Base-by-base conservation (phyloP, 2,329 filamentous ascomycete species). In the Fusarium devonianum region DNA sequence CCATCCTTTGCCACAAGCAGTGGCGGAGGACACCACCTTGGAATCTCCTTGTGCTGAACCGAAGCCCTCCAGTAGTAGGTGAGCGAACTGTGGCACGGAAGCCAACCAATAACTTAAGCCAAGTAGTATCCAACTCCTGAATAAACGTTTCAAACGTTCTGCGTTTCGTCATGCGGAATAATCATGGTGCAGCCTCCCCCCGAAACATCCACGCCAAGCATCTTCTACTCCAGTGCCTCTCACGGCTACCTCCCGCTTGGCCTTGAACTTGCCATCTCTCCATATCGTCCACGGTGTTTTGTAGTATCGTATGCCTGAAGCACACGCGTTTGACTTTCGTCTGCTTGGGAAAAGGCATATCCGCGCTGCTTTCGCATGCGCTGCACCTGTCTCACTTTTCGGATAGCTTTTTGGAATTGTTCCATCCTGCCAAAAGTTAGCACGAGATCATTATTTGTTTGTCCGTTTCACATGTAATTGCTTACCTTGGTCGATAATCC, bases 321-420 rank as follows among this genome's bases (percentile, higher is more conserved):
- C 56, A 99, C 90, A 64, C 93, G 84, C 62, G 93, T 96, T 76
- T 97, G 94, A 65, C 88, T 91, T 73, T 99, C 94, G 70, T 99
- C 94, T 49, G 93, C 95, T 74, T 97, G 92, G 64, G 91, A 96
- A 75, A 99, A 99, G 55, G 94, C 94, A 69, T 99, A 99, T 23
- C 94, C 94, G 68, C 94, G 89, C 76, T 99, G 94, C 76, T 99
- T 99, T 70, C 94, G 91, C 94, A 97, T 99, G 58, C 94, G 89
- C 76, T 97, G 94, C 29, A 97, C 94, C 74, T 99, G 94, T 40
- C 94, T 86, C 42, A 99, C 94, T 76, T 99, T 99, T 67, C 94
- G 89, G 68, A 99, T 97, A 16, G 94, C 94, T 75, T 99, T 99
- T 76, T 99, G 94, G 80, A 99, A 99, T 75, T 99, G 94, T 69